Base-by-base conservation (phyloP, 805 yeast genomes). In the Saccharomyces kudriavzevii region DNA sequence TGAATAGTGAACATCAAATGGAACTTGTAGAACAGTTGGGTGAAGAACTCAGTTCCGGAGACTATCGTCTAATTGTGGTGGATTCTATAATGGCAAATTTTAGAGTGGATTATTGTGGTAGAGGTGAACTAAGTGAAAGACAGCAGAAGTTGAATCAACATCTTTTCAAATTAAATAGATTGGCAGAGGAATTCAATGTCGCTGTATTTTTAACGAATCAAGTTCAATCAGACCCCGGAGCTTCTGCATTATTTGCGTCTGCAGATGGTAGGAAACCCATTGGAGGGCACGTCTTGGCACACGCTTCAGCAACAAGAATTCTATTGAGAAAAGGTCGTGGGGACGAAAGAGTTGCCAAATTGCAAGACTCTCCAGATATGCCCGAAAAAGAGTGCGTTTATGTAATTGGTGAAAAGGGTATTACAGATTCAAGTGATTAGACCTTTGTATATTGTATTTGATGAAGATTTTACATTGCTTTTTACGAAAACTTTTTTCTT, bases 221-320 rank as follows among this genome's bases (percentile, higher is more conserved):
- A 65, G 90, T 86, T 14, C 92, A 86, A 57, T 86, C 90, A 6
- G 92, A 87, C 66, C 92, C 90, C 5, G 92, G 90, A 56, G 94
- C 92, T 1, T 80, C 84, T 59, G 84, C 90, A 0, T 72, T 83
- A 24, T 86, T 87, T 79, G 89, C 85, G 29, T 78, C 87, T 51
- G 90, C 89, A 8, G 92, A 87, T 69, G 91, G 92, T 5, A 80
- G 89, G 61, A 87, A 87, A 67, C 92, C 94, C 1, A 84, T 86
- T 58, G 92, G 94, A 24, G 94, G 94, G 1, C 90, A 87, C 66
- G 86, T 87, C 55, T 74, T 87, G 58, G 92, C 90, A 1, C 91
- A 85, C 70, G 87, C 89, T 4, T 84, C 89, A 14, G 89, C 90
- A 10, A 86, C 94, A 0, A 75, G 94, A 68, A 78, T 87, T 40